Evolutionary conservation across 176 grass and related monocot species (phyloP), one percentile per base, ranked within the genome.

Genomic region (Cenchrus fungigraminus): DNA sequence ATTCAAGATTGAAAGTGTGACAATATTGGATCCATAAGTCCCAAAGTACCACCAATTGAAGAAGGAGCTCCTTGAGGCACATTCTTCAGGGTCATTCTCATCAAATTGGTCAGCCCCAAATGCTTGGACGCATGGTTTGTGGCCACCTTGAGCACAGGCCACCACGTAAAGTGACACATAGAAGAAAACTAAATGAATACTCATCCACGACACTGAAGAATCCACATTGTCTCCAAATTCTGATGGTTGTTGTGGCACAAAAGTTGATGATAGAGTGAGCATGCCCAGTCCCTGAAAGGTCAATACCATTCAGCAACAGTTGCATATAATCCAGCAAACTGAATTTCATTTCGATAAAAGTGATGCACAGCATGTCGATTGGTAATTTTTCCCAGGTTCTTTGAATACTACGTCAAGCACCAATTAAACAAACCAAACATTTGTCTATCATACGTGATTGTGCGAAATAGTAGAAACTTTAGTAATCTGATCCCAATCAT

Each of bases 1-100:
- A 32, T 85, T 91, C 82, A 91, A 53, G 64, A 91, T 51, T 20
- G 82, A 58, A 64, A 91, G 0, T 57, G 90, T 85, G 43, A 88
- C 6, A 58, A 65, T 28, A 56, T 46, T 91, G 62, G 79, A 37
- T 4, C 79, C 77, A 19, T 68, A 87, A 14, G 77, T 71, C 12
- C 79, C 84, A 77, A 92, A 83, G 44, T 92, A 92, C 91, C 91
- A 92, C 91, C 91, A 92, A 76, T 92, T 89, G 54, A 92, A 92
- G 84, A 89, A 92, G 57, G 87, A 92, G 71, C 87, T 84, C 76
- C 84, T 89, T 6, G 56, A 86, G 54, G 42, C 65, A 64, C 20
- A 57, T 79, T 92, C 87, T 42, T 83, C 64, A 46, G 86, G 83
- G n/a, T 94, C 79, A 12, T 84, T 86, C 42, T 86, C 79, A 32